Evolutionary conservation across 306 rosid species (phyloP).

Genomic region (Boehmeria nivea): DNA sequence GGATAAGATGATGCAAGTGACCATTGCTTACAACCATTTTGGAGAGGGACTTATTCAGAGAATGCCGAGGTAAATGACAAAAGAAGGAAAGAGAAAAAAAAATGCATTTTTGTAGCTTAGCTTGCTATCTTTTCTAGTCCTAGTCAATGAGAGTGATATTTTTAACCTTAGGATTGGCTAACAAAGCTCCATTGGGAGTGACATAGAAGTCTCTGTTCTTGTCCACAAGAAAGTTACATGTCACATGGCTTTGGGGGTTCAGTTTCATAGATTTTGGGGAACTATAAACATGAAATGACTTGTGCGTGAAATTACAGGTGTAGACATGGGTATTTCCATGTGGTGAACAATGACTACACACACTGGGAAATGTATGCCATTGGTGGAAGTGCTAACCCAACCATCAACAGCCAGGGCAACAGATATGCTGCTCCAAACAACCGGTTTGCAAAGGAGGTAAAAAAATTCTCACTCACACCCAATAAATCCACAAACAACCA

Average conservation of each 20-base stretch:
- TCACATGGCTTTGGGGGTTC: no score
- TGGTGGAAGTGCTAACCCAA: conserved; percentile 93
- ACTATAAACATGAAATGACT: no score
- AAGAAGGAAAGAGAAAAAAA: no score
- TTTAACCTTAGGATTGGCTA: no score
- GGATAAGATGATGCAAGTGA: conserved; percentile 96
- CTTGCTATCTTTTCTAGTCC: no score
- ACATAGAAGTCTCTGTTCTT: no score
- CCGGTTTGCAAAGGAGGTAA: conserved; percentile 90
- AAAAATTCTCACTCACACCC: background rate
- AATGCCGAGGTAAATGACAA: conserved; percentile 99
- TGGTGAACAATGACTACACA: conserved; percentile 98
- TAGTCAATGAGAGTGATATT: no score
- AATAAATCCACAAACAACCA: conserved; percentile 2
- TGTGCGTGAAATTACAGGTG: conserved; percentile 46
- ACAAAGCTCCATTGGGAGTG: no score
- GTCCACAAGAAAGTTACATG: no score
- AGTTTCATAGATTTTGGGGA: no score
- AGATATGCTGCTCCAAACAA: conserved; percentile 85
- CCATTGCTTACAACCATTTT: conserved; percentile 96
- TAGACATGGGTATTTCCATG: conserved; percentile 95
- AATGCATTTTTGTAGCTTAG: no score
- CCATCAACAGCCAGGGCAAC: conserved; percentile 98
- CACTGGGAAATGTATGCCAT: conserved; percentile 99
- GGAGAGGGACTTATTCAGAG: conserved; percentile 98